A percentile compares a stretch with the other conserved stretches of the same genome.
Conservation (phyloP, 768 basidiomycete genomes). For the Amanita jacksonii region DNA sequence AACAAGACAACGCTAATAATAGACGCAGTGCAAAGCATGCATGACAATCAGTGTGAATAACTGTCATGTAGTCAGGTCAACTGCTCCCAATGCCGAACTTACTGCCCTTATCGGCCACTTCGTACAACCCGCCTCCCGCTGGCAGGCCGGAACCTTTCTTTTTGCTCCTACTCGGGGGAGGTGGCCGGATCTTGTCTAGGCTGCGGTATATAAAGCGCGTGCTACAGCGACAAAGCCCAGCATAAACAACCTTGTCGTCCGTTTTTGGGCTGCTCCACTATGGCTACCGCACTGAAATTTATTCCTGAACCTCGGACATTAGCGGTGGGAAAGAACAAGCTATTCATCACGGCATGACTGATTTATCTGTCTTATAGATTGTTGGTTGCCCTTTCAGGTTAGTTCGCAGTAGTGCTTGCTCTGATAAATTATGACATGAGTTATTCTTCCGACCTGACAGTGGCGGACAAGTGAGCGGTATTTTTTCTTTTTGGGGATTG, state of each 20-base stretch:
- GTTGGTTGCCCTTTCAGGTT: slow-evolving; percentile 96
- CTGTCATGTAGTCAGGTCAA: too few species aligned
- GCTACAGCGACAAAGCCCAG: too few species aligned
- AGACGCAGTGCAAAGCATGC: too few species aligned
- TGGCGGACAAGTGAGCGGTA: slow-evolving; percentile 62
- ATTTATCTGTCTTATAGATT: slow-evolving; percentile 39
- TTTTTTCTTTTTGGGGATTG: slow-evolving; percentile 4
- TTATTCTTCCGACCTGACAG: slow-evolving; percentile 22
- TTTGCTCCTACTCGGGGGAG: too few species aligned
- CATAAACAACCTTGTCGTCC: not conserved
- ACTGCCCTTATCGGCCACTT: too few species aligned
- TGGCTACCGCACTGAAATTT: slow-evolving; percentile 33
- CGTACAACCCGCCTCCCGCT: too few species aligned
- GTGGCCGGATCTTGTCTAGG: too few species aligned
- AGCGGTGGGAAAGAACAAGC: slow-evolving; percentile 47
- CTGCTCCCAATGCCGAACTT: too few species aligned
- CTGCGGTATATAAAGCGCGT: too few species aligned
- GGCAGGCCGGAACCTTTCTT: too few species aligned
- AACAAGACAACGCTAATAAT: too few species aligned
- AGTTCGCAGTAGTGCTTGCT: slow-evolving; percentile 17
- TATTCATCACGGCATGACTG: slow-evolving; percentile 8
- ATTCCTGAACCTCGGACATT: slow-evolving; percentile 63
- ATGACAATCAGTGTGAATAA: slow-evolving; percentile 1
- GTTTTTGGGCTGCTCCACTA: slow-evolving; percentile 12
- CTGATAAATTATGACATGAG: slow-evolving; percentile 6